Percentiles rank a stretch among this genome's conserved stretches.
Evolutionary conservation across 768 basidiomycete genomes (phyloP).

Genomic region (Calocybe gangraenosa): DNA sequence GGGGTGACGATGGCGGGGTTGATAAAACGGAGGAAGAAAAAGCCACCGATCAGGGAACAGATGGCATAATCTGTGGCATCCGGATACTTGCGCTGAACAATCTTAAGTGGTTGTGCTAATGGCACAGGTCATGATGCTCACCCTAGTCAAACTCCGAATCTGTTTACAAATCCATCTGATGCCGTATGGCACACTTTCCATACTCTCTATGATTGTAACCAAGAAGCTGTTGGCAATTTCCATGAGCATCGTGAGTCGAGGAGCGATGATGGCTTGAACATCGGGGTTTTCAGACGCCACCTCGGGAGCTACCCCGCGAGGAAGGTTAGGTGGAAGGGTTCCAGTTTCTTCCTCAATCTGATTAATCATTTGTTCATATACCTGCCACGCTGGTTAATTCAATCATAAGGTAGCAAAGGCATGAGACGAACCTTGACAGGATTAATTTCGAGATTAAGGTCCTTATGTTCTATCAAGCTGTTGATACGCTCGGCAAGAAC

Average conservation of each 20-base stretch:
- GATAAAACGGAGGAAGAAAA: constrained; percentile 99
- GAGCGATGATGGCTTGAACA: constrained; percentile 97
- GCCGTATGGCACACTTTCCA: constrained; percentile 98
- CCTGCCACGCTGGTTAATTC: constrained; percentile 39
- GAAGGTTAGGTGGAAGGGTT: constrained; percentile 83
- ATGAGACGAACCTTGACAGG: constrained; percentile 76
- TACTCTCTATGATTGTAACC: constrained; percentile 94
- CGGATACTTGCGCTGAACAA: constrained; percentile 87
- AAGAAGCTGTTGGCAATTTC: constrained; percentile 99
- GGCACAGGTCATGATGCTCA: constrained; percentile 32
- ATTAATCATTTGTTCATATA: constrained; percentile 99
- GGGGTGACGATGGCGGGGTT: constrained; percentile 99
- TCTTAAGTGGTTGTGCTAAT: background rate
- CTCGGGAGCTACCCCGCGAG: constrained; percentile 91
- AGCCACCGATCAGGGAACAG: constrained; percentile 97
- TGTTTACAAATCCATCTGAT: constrained; percentile 99
- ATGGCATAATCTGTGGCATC: constrained; percentile 98
- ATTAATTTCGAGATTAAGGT: constrained; percentile 98
- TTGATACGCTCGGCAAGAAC: constrained; percentile 98
- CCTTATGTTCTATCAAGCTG: constrained; percentile 98
- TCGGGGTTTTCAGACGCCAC: constrained; percentile 91
- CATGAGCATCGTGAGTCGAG: constrained; percentile 97
- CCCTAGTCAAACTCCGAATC: constrained; percentile 92
- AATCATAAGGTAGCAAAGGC: background rate
- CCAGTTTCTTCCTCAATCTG: constrained; percentile 99